Evolutionary conservation across 2,329 filamentous ascomycete genomes (phyloP).

Genomic region (Aplosporella prunicola): DNA sequence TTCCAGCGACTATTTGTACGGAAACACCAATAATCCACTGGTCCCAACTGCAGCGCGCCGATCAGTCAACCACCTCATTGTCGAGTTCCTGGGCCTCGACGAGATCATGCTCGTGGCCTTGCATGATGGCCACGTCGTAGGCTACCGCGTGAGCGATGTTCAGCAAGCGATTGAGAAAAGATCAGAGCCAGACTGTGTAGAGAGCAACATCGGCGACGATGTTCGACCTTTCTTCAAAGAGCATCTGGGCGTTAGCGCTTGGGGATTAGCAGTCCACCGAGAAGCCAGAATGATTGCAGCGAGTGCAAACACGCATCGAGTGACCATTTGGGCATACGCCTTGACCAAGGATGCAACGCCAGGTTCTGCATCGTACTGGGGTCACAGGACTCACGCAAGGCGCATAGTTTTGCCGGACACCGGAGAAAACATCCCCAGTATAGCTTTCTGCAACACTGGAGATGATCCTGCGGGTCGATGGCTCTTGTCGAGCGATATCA

Average conservation of each 20-base stretch:
- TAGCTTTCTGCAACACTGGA: slow-evolving; percentile 50
- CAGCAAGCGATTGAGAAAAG: slow-evolving; percentile 17
- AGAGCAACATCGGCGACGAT: slow-evolving; percentile 31
- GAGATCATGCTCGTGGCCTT: slow-evolving; percentile 44
- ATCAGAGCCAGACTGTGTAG: slow-evolving; percentile 6
- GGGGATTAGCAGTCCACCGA: slow-evolving; percentile 78
- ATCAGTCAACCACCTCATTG: slow-evolving; percentile 35
- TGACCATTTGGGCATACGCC: slow-evolving; percentile 52
- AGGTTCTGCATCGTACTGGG: too few species aligned
- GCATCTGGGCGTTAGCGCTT: slow-evolving; percentile 70
- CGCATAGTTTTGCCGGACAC: slow-evolving; percentile 1
- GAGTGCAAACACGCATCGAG: slow-evolving; percentile 59
- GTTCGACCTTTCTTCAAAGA: slow-evolving; percentile 57
- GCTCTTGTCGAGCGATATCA: slow-evolving; percentile 50
- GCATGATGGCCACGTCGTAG: slow-evolving; percentile 48
- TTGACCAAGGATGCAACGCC: slow-evolving; percentile 27
- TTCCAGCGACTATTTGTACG: slow-evolving; percentile 18
- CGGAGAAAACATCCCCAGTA: slow-evolving; percentile 46
- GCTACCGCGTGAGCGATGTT: slow-evolving; percentile 27
- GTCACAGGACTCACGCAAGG: neutral
- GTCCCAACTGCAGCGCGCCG: slow-evolving; percentile 14
- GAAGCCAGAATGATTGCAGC: slow-evolving; percentile 78
- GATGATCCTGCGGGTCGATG: slow-evolving; percentile 46
- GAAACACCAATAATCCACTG: neutral
- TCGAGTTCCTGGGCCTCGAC: slow-evolving; percentile 36